Evolutionary conservation across 768 basidiomycete genomes (phyloP), one percentile per base, ranked within the genome.

Genomic region (Amanita rimosa): DNA sequence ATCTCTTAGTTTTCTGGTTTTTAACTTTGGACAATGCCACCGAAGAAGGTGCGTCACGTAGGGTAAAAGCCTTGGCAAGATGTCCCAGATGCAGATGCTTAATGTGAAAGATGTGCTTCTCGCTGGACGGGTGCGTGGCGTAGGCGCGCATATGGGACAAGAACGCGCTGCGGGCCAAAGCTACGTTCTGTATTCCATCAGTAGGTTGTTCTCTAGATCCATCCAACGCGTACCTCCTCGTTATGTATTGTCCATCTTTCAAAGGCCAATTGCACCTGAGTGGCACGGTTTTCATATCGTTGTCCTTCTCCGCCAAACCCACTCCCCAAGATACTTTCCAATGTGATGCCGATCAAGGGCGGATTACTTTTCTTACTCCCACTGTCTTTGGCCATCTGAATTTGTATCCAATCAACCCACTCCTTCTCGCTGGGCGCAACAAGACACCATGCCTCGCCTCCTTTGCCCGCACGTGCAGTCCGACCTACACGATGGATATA

Each of bases 401-500:
- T 70, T 63, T 92, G 81, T 2, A 94, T 81, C 93, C 93, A 94
- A 40, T 79, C 73, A 3, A 94, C 83, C 95, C 96, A 99, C 41
- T 75, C 83, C 11, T 71, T 68, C 67, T 99, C 96, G 55, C 79
- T 86, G 0, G 93, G 93, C 1, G 81, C 72, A 35, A 98, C 81
- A 49, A 99, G 80, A 50, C 85, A 83, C 93, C 94, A 97, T 2
- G 94, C 91, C 62, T 98, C 91, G 52, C 96, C 96, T 21, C 90
- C 88, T 55, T 85, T 88, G 11, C 96, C 96, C 6, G 86, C 94
- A 62, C 96, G 90, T 11, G 96, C 96, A 3, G 96, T 99, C 44
- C 96, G 83, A 24, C 96, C 96, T 6, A 98, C 90, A 41, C 96
- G 79, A 67, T 99, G 96, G 8, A 99, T 82, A 57, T 99, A 98